Conservation (phyloP, 805 yeast genomes). For the Komagataella pastoris region DNA sequence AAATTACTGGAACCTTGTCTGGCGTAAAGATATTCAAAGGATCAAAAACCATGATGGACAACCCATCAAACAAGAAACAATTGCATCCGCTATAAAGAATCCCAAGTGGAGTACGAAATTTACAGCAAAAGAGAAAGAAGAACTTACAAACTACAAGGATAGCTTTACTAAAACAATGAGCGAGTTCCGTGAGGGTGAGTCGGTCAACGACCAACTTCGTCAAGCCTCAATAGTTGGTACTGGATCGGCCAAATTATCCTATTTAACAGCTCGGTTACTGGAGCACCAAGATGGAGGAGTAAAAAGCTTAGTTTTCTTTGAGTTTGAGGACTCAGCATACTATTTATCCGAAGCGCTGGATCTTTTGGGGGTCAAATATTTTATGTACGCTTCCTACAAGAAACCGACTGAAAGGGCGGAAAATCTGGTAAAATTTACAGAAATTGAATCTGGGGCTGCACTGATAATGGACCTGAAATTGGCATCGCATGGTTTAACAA, state of each 20-base stretch:
- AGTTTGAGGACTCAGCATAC: constrained; percentile 60
- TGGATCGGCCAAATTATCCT: constrained; percentile 50
- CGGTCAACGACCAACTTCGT: not conserved
- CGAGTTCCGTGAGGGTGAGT: not conserved
- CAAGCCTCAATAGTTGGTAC: constrained; percentile 41
- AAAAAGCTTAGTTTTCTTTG: constrained; percentile 54
- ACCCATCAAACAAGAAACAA: constrained; percentile 17
- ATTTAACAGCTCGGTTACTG: constrained; percentile 37
- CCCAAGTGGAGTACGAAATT: constrained; percentile 13
- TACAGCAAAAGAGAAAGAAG: constrained; percentile 3
- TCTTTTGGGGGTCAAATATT: constrained; percentile 42
- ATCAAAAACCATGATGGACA: constrained; percentile 23
- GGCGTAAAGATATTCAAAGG: constrained; percentile 21
- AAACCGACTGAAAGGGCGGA: constrained; percentile 33
- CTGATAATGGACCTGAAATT: constrained; percentile 54
- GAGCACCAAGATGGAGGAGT: constrained; percentile 33
- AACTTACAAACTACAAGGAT: constrained; percentile 4
- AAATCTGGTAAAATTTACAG: constrained; percentile 37
- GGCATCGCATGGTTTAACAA: constrained; percentile 60
- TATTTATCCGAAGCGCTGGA: constrained; percentile 54
- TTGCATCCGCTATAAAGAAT: constrained; percentile 11
- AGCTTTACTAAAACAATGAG: constrained; percentile 14
- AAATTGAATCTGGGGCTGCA: constrained; percentile 32
- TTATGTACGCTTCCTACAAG: constrained; percentile 52
- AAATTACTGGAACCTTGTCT: constrained; percentile 32